Evolutionary conservation across 495 filamentous ascomycete species (phyloP), one percentile per base, ranked within the genome.

Genomic region (Hypoxylon crocopeplum): DNA sequence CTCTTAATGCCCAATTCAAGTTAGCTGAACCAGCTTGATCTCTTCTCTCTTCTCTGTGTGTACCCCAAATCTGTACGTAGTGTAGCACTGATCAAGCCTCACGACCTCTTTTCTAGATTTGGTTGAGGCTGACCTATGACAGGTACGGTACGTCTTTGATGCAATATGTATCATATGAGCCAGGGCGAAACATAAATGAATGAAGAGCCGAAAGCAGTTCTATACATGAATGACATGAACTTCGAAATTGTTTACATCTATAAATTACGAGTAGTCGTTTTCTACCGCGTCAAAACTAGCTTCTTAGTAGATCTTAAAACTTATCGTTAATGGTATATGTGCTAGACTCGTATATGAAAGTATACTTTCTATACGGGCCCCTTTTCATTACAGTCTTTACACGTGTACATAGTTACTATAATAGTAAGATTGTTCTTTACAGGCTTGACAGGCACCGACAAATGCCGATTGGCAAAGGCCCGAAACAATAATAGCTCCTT

Each of bases 401-500:
- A 49, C 46, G 46, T 52, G 13, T 47, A 29, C 10, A 29, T 29
- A 29, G 25, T 10, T 10, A 29, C 25, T 29, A 29, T 10, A 51
- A 42, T 21, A 44, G 46, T 55, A 50, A 62, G 32, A 51, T 51
- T 50, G 37, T 41, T n/a, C n/a, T n/a, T n/a, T n/a, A n/a, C 25
- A 30, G 51, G 29, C 24, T 30, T 47, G 22, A 29, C 36, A 33
- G 33, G 46, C 17, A 33, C 25, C 29, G 45, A 37, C 25, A 53
- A 17, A 50, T 58, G 33, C 54, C 54, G 44, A 52, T 44, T 45
- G 54, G 54, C 27, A 53, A 45, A 57, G 30, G 36, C 17, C 42
- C 37, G 38, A 54, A 51, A 16, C 48, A 36, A 59, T 59, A 56
- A 44, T 12, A 47, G 25, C 46, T 59, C 45, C 54, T 64, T 58